Conservation (phyloP, 805 yeast genomes). For the Grigorovia jiainica region DNA sequence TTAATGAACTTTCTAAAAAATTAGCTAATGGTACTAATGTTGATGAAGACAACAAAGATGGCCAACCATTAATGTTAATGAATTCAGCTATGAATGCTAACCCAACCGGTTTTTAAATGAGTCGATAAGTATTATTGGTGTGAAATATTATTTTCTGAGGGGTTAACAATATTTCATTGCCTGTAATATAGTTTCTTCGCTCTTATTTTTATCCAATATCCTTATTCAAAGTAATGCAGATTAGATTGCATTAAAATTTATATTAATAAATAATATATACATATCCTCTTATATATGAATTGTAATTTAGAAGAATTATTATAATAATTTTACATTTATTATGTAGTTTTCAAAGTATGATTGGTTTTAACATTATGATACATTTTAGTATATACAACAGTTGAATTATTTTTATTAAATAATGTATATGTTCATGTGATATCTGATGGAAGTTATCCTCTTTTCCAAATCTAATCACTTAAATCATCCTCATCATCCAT, state of each 20-base stretch:
- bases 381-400: neutral
- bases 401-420: neutral
- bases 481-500: conserved; percentile 35
- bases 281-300: neutral
- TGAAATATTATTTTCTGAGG: conserved; percentile 2
- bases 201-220: too few species aligned
- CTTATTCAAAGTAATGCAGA: too few species aligned
- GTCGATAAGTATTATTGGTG: neutral
- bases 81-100: conserved; percentile 69
- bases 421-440: too few species aligned
- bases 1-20: conserved; percentile 59
- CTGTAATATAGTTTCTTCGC: too few species aligned
- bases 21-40: conserved; percentile 52
- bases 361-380: neutral
- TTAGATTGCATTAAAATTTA: too few species aligned
- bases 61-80: conserved; percentile 73
- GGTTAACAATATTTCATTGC: neutral
- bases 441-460: too few species aligned
- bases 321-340: neutral
- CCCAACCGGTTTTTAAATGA: conserved; percentile 59
- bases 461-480: neutral
- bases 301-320: neutral
- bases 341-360: neutral
- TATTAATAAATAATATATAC: neutral
- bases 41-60: conserved; percentile 42